Base-by-base conservation (phyloP, 495 filamentous ascomycete genomes). In the Penicillium cosmopolitanum region DNA sequence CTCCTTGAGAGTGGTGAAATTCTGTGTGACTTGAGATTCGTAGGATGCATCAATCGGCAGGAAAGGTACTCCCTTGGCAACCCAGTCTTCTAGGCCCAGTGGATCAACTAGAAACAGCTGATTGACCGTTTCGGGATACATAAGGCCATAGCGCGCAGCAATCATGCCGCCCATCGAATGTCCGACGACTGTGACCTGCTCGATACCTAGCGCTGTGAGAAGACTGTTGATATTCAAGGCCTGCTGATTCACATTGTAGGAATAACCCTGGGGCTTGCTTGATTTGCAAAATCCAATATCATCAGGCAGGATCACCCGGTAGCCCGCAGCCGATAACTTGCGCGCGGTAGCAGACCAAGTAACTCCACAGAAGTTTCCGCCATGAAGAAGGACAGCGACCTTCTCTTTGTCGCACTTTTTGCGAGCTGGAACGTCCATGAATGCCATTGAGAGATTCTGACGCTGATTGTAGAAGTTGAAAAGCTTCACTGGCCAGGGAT, bases 91-190 rank as follows among this genome's bases (percentile, higher is more conserved):
- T 34, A 62, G 31, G 10, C 60, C 60, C 23, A 62, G 34, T 13
- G 60, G 60, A 47, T 63, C 57, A 15, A 63, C 61, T 5, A 63
- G 56, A 34, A 63, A 19, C n/a, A 63, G 61, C 46, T 63, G 61
- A 8, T 60, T 16, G n/a, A 63, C 36, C 11, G 31, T 35, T 19
- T 46, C 12, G 11, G 61, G 56, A 31, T 63, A 63, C 61, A 63
- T 63, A 13, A 63, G 61, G 12, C 56, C 61, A 40, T 59, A 63
- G 18, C 61, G 61, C 12, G 61, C 57, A 6, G 61, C 56, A 35
- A 63, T 63, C 61, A 63, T 63, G 3, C 61, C 61, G 33, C 61
- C 61, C 61, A 63, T 63, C 21, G 61, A 63, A 56, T 63, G 61
- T 8, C 61, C 61, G 25, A 63, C 55, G 19, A 63, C 31, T 15